These are phyloP conservation scores for Xylaria sp. DNA, from an alignment of 2,329 filamentous ascomycete genomes.

Conservation along the genomic window DNA sequence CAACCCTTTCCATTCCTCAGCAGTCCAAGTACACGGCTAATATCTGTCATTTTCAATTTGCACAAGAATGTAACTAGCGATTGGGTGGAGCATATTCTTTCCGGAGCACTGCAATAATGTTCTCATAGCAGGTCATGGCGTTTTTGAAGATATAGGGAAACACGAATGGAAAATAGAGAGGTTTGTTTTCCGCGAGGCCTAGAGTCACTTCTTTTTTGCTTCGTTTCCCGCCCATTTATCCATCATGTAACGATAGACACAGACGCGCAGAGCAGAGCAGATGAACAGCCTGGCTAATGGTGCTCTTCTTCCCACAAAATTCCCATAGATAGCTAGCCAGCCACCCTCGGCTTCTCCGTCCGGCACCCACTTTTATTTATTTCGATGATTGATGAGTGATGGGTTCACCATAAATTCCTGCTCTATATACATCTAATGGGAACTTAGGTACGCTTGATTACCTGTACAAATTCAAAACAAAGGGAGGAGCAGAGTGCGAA, in stretches of 20 bases:
- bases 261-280: slow-evolving; percentile 6
- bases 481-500: slow-evolving; percentile 9
- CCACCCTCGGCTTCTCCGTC: neutral
- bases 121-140: slow-evolving; percentile 33
- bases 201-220: slow-evolving; percentile 19
- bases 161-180: slow-evolving; percentile 33
- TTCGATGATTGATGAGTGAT: slow-evolving; percentile 19
- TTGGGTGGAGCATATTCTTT: slow-evolving; percentile 24
- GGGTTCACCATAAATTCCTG: neutral
- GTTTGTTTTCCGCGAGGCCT: slow-evolving; percentile 15
- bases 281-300: slow-evolving; percentile 3
- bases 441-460: neutral
- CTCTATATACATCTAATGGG: slow-evolving; percentile 5
- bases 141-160: slow-evolving; percentile 31
- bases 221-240: slow-evolving; percentile 13
- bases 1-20: slow-evolving; percentile 48
- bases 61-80: slow-evolving; percentile 23
- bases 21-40: slow-evolving; percentile 51
- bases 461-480: slow-evolving; percentile 10
- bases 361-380: neutral
- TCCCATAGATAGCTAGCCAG: slow-evolving; percentile 14
- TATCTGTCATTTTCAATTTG: slow-evolving; percentile 18
- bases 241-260: slow-evolving; percentile 33
- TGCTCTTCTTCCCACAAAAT: slow-evolving; percentile 18
- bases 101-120: slow-evolving; percentile 19